Evolutionary conservation across 768 basidiomycete species (phyloP), one percentile per base, ranked within the genome.

Genomic region (Leccinum subtestaceum): DNA sequence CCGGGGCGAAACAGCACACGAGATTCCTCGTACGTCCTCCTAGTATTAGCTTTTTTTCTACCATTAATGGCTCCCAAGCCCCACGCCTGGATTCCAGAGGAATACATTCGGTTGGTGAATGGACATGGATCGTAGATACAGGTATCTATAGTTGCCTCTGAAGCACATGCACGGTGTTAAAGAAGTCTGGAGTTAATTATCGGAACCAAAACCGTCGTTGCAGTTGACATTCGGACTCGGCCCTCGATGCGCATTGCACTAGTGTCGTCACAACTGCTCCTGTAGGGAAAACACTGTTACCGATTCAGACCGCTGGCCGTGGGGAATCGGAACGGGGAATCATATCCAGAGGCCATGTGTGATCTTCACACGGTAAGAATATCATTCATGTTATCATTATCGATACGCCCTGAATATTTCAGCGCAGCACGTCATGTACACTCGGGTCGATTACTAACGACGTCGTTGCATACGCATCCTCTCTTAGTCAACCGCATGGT

Each of bases 11-110:
- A 54, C 27, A 55, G 8, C 65, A 69, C 52, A 62, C 55, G 61
- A 59, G 72, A 61, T 64, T 50, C 55, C 73, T 66, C 15, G 74
- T 75, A 54, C 5, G 71, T 65, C 47, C 23, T 19, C n/a, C 40
- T 4, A 10, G n/a, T 43, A 43, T 8, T 19, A 19, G 9, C 40
- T 19, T 19, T 43, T 40, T 43, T 43, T 43, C 0, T 43, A 1
- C 3, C 5, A 19, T n/a, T 43, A 0, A n/a, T 43, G 10, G 19
- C n/a, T 8, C n/a, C 40, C 40, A n/a, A 43, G 40, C 40, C 40
- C n/a, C 40, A 43, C 9, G 40, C 40, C 40, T 43, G 40, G 40
- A 43, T 43, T 19, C 40, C n/a, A 43, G 40, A 43, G n/a, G 4
- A 15, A n/a, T 19, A n/a, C n/a, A 5, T 5, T 19, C n/a, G n/a